Evolutionary conservation across 345 rosid species (phyloP), one percentile per base, ranked within the genome.

Genomic region (rapeseed (Brassica napus)): DNA sequence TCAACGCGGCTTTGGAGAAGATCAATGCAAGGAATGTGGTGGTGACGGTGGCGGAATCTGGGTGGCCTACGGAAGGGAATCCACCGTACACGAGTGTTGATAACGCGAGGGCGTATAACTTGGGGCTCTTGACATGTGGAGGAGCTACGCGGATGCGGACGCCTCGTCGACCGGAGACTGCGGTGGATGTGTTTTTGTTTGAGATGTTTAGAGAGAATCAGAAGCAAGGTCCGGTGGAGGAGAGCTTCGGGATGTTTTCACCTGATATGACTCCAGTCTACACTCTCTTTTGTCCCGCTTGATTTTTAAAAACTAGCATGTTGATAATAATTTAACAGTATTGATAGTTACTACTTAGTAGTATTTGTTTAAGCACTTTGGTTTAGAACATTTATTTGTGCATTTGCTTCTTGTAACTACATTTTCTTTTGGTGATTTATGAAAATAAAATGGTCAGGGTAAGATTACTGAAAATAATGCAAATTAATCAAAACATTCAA

Each of bases 171-270:
- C 85, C 85, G 0, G 15, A 26, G 0, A 8, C 15, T 9, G 1
- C 10, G 35, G 15, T 81, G 63, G 77, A 78, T 1, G 26, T 64
- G 4, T 76, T 76, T 69, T 4, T 76, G 30, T 79, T 79, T 6
- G 85, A 11, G 6, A 72, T 76, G 83, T 79, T 83, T 59, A 80
- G 15, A 4, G 83, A 83, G 71, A 14, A 83, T 69, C 23, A 37
- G 77, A 80, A 83, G 70, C 28, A 32, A 23, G 35, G 47, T 57
- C 31, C 44, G 52, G 81, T 68, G 15, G 82, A 76, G 49, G 79
- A 76, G 68, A 79, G 73, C 69, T 83, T 83, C 6, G 83, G 79
- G 4, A 35, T 80, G 28, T 83, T 80, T 30, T 2, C 32, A 55
- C 73, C 82, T 67, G 65, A 72, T 16, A 77, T 62, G 85, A 35